Evolutionary conservation across 1,284 basidiomycete species (phyloP), one percentile per base, ranked within the genome.

Genomic region (Moesziomyces sp.): DNA sequence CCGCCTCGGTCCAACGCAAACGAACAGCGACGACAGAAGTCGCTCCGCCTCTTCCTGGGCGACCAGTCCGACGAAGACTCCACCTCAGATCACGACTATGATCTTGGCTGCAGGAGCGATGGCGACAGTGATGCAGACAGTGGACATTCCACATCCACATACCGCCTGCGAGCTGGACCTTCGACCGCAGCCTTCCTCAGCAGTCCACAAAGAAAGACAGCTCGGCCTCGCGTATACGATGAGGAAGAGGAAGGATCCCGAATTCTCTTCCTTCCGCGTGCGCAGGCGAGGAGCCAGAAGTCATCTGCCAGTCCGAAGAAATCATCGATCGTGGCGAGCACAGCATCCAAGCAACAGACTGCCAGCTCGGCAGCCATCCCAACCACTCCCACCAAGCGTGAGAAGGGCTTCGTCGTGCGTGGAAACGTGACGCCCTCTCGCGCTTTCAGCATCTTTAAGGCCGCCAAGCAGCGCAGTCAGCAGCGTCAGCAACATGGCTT

Each of bases 381-480:
- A 2, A 54, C 58, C 4, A 69, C 71, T 13, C 66, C 72, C 0
- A 60, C 66, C 11, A 70, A 69, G 46, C 58, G 58, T 4, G 58
- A 61, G 18, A 69, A 62, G 26, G 48, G 61, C n/a, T 65, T 76
- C 57, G 30, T 67, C 16, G 51, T 79, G 14, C 66, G 68, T 24
- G 78, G 78, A n/a, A 79, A 73, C 26, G 78, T 79, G 3, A 79
- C 78, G 0, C 78, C 78, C 0, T 78, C 76, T 7, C 56, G 65
- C 16, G 78, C 78, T 0, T 73, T 76, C 51, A 62, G 57, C 45
- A 72, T 72, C 45, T 69, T 76, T 54, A 69, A 68, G 35, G 54
- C 63, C 1, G 59, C 61, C 16, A 70, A 59, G n/a, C 58, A 62
- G 28, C 60, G 63, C 59, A 66, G 57, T 19, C 44, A 71, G 18